phyloP scores from a whole-genome alignment of 768 basidiomycete species.

The Mycena epipterygia region DNA sequence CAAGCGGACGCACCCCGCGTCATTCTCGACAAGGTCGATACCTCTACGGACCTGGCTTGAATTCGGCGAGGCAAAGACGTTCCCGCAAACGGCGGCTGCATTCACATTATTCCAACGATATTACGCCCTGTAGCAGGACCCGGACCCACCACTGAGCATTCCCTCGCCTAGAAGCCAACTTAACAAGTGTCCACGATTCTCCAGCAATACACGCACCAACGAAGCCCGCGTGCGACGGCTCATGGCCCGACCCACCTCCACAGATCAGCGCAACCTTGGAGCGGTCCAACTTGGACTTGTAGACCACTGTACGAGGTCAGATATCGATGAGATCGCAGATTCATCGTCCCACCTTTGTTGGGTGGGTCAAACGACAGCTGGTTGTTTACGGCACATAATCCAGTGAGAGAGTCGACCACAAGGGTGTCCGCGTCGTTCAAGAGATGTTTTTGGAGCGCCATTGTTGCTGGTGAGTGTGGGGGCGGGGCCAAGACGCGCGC shows the following conservation, averaged over 20 bases:
- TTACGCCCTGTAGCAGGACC: too few species aligned
- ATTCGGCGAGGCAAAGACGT: constrained; percentile 92
- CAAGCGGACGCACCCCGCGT: constrained; percentile 68
- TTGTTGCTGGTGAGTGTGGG: constrained; percentile 6
- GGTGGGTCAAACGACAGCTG: constrained; percentile 75
- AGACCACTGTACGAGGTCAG: constrained; percentile 64
- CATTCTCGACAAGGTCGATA: constrained; percentile 81
- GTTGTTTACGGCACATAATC: constrained; percentile 80
- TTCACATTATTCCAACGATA: constrained; percentile 17
- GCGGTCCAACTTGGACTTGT: constrained; percentile 66
- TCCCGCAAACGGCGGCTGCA: constrained; percentile 86
- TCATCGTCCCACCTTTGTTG: constrained; percentile 70
- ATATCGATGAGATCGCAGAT: constrained; percentile 26
- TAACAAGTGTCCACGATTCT: neutral
- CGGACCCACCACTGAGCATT: constrained; percentile 73
- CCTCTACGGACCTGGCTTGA: constrained; percentile 86
- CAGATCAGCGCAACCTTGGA: constrained; percentile 84
- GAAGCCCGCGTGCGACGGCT: constrained; percentile 90
- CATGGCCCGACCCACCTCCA: constrained; percentile 92
- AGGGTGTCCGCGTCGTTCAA: constrained; percentile 78
- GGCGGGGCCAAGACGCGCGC: neutral
- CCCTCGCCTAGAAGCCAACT: constrained; percentile 67
- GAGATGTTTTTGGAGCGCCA: constrained; percentile 74
- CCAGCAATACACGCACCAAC: constrained; percentile 70
- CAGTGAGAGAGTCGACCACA: constrained; percentile 84